Conservation (phyloP, 768 basidiomycete genomes). For the Hypholoma fasciculare region DNA sequence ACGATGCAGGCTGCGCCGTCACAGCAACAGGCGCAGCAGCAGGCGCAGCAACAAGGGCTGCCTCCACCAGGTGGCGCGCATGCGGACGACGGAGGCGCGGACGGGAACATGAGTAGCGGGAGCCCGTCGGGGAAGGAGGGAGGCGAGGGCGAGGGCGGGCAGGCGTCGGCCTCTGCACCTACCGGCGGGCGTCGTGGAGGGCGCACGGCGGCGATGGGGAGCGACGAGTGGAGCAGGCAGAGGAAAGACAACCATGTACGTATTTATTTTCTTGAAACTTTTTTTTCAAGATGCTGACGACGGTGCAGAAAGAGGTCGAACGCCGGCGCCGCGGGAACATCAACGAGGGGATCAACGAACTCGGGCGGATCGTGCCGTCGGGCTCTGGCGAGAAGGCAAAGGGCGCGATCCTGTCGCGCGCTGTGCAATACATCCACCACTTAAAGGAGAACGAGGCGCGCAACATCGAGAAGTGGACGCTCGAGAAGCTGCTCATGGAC, state of each 20-base stretch:
- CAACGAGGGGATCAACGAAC: conserved; percentile 93
- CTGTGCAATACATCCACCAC: conserved; percentile 90
- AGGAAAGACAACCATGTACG: conserved; percentile 82
- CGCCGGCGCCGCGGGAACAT: conserved; percentile 93
- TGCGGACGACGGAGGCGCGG: conserved; percentile 12
- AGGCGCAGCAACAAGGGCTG: conserved; percentile 10
- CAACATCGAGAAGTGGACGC: conserved; percentile 92
- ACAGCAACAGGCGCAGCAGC: conserved; percentile 21
- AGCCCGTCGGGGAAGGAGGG: conserved; percentile 14
- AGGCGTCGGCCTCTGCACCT: conserved; percentile 24
- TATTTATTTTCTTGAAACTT: conserved; percentile 9
- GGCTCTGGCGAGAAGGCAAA: conserved; percentile 88
- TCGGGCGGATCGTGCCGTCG: conserved; percentile 86
- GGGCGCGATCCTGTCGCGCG: conserved; percentile 83
- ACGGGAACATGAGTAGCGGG: conserved; percentile 13
- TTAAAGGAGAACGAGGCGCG: conserved; percentile 89
- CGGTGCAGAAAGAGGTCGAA: conserved; percentile 94
- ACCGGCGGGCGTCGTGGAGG: conserved; percentile 48
- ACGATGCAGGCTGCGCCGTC: conserved; percentile 42
- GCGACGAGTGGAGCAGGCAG: conserved; percentile 78
- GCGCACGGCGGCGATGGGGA: conserved; percentile 64
- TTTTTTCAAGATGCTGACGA: background rate
- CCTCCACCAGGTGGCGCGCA: too few species aligned
- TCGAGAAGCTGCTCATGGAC: conserved; percentile 91
- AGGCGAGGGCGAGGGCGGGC: background rate